Percentiles rank a stretch among this genome's conserved stretches.
Conservation (phyloP, 2,329 filamentous ascomycete genomes). For the Drechslerella stenobrocha region DNA sequence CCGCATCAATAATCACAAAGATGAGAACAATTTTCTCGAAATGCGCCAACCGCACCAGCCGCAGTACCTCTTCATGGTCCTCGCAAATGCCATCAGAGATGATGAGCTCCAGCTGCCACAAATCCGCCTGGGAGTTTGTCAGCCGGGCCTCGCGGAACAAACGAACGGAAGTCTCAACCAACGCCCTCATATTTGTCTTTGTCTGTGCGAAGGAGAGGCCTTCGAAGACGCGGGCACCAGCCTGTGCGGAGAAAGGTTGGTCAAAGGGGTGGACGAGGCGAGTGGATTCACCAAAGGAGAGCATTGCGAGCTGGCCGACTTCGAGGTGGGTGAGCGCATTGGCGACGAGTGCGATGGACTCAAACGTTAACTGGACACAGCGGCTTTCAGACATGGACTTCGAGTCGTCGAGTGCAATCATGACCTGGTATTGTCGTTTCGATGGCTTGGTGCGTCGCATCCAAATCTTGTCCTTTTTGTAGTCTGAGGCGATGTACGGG, state of each 20-base stretch:
- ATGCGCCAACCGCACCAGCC: constrained; percentile 81
- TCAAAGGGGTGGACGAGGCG: constrained; percentile 85
- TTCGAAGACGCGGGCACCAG: constrained; percentile 80
- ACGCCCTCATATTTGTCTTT: constrained; percentile 78
- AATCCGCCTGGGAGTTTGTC: constrained; percentile 64
- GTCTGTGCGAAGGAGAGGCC: constrained; percentile 83
- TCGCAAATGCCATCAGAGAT: constrained; percentile 93
- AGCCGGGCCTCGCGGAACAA: constrained; percentile 76
- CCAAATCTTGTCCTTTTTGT: constrained; percentile 99
- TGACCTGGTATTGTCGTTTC: constrained; percentile 93
- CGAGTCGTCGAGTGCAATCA: constrained; percentile 95
- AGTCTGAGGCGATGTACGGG: constrained; percentile 95
- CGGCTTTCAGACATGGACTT: constrained; percentile 85
- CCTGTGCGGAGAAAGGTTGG: constrained; percentile 76
- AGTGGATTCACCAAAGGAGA: constrained; percentile 83
- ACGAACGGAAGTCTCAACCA: constrained; percentile 74
- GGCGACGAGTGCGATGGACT: constrained; percentile 89
- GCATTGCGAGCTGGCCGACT: constrained; percentile 85
- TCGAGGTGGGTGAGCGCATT: constrained; percentile 89
- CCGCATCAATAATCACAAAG: constrained; percentile 87
- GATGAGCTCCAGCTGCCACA: constrained; percentile 94
- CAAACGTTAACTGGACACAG: constrained; percentile 79
- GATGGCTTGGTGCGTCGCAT: constrained; percentile 89
- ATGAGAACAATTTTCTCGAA: constrained; percentile 97
- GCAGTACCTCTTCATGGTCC: constrained; percentile 78